These are phyloP conservation scores for Trichoderma aggressivum DNA, from an alignment of 2,329 filamentous ascomycete species.

Conservation along the genomic window DNA sequence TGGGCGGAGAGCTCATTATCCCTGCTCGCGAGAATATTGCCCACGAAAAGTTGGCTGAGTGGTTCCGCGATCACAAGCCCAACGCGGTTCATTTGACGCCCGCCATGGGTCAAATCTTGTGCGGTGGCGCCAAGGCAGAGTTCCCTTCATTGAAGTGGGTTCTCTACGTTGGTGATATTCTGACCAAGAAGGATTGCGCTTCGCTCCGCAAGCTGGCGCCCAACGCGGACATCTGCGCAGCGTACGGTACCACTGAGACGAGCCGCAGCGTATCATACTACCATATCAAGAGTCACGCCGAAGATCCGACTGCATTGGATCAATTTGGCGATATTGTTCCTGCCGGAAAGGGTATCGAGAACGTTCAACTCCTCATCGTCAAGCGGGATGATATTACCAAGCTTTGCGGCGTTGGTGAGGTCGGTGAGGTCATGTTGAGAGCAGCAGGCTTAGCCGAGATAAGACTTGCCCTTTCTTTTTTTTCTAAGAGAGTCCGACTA, in stretches of 20 bases:
- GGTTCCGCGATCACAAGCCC: constrained; percentile 72
- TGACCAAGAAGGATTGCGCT: constrained; percentile 80
- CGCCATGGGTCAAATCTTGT: constrained; percentile 92
- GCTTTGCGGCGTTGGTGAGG: constrained; percentile 75
- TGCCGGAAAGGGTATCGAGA: constrained; percentile 79
- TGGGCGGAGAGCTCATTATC: constrained; percentile 75
- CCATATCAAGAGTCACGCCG: constrained; percentile 68
- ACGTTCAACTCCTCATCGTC: constrained; percentile 86
- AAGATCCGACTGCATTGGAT: constrained; percentile 54
- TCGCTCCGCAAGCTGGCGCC: constrained; percentile 71
- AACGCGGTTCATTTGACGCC: constrained; percentile 89
- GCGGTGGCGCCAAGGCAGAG: constrained; percentile 74
- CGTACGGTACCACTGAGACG: constrained; percentile 88
- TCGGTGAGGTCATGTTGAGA: constrained; percentile 79
- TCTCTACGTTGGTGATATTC: constrained; percentile 88
- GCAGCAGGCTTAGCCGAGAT: constrained; percentile 76
- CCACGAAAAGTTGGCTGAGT: constrained; percentile 80
- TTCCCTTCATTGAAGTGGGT: constrained; percentile 75
- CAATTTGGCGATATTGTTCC: constrained; percentile 66
- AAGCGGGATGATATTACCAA: constrained; percentile 62
- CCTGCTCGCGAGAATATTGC: constrained; percentile 80
- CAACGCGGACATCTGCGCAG: constrained; percentile 77
- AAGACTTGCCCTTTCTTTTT: not conserved
- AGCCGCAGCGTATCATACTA: constrained; percentile 65
- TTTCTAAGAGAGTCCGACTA: not conserved